phyloP scores from a whole-genome alignment of 345 rosid species.

The Citrus reticulata region DNA sequence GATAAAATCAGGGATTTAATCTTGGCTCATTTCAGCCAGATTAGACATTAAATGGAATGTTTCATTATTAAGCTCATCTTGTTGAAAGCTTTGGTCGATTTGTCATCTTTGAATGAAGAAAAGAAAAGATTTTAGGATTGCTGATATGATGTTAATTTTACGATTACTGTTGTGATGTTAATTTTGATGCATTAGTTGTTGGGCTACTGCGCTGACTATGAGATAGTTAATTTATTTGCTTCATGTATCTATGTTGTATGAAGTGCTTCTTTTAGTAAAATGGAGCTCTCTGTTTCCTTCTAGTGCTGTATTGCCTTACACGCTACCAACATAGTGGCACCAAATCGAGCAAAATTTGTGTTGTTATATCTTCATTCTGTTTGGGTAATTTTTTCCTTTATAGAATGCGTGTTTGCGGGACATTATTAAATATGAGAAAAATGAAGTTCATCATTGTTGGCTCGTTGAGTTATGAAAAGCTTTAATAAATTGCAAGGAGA shows the following conservation, averaged over 20 bases:
- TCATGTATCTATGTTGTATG: background rate
- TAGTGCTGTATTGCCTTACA: background rate
- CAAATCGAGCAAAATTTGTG: background rate
- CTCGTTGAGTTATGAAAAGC: background rate
- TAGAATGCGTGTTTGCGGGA: background rate
- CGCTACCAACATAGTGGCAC: background rate
- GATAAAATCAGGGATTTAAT: background rate
- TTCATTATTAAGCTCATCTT: background rate
- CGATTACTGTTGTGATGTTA: background rate
- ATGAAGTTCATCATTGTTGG: background rate
- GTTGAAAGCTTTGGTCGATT: background rate
- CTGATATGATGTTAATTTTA: background rate
- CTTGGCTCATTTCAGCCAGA: background rate
- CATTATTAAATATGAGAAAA: background rate
- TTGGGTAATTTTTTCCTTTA: background rate
- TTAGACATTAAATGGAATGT: background rate
- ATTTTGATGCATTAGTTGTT: background rate
- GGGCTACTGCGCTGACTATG: background rate
- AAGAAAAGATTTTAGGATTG: background rate
- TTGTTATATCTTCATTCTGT: background rate
- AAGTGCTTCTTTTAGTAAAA: background rate
- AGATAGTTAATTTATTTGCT: background rate
- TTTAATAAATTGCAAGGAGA: background rate
- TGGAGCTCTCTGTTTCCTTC: background rate
- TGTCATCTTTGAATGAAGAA: background rate